Percentiles rank a stretch among this genome's conserved stretches.
phyloP scores from a whole-genome alignment of 1,284 basidiomycete species.

The Uromyces viciae-fabae region DNA sequence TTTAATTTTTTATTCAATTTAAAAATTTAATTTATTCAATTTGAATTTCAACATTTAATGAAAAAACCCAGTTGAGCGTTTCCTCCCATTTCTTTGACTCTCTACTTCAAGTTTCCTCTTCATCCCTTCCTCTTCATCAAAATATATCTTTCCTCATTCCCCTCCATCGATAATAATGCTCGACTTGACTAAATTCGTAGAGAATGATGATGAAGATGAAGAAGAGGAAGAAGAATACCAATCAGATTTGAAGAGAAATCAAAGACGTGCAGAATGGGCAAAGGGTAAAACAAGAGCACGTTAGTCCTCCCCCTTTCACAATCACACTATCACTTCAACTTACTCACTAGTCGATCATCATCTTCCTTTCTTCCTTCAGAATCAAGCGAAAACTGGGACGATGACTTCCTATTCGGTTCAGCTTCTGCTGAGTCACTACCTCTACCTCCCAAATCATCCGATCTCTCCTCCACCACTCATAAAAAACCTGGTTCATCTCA shows the following conservation, averaged over 20 bases:
- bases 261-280: constrained; percentile 30
- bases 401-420: constrained; percentile 43
- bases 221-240: not conserved
- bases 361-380: constrained; percentile 20
- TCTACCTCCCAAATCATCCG: not conserved
- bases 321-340: not conserved
- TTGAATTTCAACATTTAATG: too few species aligned
- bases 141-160: too few species aligned
- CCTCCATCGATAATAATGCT: not conserved
- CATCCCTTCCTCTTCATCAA: too few species aligned
- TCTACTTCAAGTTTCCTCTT: too few species aligned
- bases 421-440: constrained; percentile 21
- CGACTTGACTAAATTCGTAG: constrained; percentile 10
- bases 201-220: not conserved
- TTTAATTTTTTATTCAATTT: too few species aligned
- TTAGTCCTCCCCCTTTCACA: not conserved
- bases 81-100: too few species aligned
- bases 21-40: too few species aligned
- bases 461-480: not conserved
- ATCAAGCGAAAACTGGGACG: constrained; percentile 45
- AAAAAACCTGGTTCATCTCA: constrained; percentile 30
- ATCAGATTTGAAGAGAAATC: constrained; percentile 4
- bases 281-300: constrained; percentile 36
- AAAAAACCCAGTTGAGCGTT: too few species aligned
- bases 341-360: not conserved